phyloP scores from a whole-genome alignment of 345 rosid genomes.

The Eucalyptus sp. region DNA sequence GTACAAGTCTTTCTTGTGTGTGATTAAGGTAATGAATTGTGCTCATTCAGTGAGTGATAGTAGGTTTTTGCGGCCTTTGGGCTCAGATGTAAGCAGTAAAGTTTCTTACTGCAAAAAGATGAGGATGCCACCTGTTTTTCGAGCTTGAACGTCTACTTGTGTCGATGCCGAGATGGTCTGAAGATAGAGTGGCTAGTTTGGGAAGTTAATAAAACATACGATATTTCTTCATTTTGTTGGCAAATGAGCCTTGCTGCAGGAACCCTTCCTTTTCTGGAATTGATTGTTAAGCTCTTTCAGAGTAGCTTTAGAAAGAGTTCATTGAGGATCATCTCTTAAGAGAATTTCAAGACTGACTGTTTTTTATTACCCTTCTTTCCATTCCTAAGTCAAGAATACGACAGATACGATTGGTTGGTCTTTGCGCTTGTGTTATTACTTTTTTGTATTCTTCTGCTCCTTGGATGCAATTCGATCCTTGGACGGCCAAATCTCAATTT shows the following conservation, averaged over 20 bases:
- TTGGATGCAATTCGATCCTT: not conserved
- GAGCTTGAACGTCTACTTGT: not conserved
- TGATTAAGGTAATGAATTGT: not conserved
- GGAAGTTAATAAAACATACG: not conserved
- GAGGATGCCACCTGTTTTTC: not conserved
- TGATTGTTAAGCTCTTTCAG: not conserved
- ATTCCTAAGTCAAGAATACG: not conserved
- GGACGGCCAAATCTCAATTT: not conserved
- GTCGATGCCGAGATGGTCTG: not conserved
- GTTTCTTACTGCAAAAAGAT: not conserved
- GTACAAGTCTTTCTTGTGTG: not conserved
- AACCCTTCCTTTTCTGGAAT: not conserved
- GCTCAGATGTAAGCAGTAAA: not conserved
- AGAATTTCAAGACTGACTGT: not conserved
- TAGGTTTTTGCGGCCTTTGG: not conserved
- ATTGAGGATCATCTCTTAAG: not conserved
- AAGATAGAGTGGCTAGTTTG: not conserved
- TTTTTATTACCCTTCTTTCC: not conserved
- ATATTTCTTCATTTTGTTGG: not conserved
- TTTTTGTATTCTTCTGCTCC: not conserved
- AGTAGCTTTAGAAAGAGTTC: not conserved
- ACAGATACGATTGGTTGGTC: not conserved
- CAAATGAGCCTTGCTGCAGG: not conserved
- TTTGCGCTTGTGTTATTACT: not conserved
- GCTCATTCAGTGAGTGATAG: not conserved